Evolutionary conservation across 2,329 filamentous ascomycete species (phyloP).

Genomic region (Trichoderma afroharzianum): DNA sequence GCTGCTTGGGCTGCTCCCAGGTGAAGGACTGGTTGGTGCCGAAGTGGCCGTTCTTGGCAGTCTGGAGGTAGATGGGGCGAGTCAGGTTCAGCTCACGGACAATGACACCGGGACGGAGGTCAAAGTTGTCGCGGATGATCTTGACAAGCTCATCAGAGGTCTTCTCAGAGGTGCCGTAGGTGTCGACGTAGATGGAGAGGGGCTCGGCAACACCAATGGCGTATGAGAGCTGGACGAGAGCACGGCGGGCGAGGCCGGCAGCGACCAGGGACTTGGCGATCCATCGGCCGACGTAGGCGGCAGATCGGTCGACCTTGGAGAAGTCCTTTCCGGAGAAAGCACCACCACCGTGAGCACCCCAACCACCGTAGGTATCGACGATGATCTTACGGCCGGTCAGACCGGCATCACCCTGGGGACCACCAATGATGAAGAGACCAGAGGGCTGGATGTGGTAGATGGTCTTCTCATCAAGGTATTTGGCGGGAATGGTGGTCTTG

Average conservation of each 20-base stretch:
- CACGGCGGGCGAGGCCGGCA: constrained; percentile 84
- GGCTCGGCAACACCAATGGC: constrained; percentile 98
- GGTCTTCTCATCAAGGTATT: constrained; percentile 90
- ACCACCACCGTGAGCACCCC: constrained; percentile 99
- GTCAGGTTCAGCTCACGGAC: constrained; percentile 94
- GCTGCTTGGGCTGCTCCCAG: constrained; percentile 97
- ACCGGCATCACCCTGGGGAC: constrained; percentile 97
- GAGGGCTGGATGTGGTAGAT: constrained; percentile 99
- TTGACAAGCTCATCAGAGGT: constrained; percentile 87
- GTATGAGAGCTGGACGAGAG: constrained; percentile 96
- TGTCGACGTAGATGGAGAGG: constrained; percentile 95
- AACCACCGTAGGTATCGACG: constrained; percentile 99
- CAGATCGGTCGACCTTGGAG: constrained; percentile 99
- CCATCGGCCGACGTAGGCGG: constrained; percentile 96
- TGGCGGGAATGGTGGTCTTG: constrained; percentile 85
- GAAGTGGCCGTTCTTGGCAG: constrained; percentile 99
- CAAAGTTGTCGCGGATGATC: constrained; percentile 95
- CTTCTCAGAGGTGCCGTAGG: constrained; percentile 91
- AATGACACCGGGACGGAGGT: constrained; percentile 96
- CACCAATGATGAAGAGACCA: constrained; percentile 97
- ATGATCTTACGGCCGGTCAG: constrained; percentile 99
- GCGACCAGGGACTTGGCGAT: constrained; percentile 96
- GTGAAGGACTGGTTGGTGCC: constrained; percentile 91
- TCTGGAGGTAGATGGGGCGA: constrained; percentile 97
- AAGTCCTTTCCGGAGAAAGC: constrained; percentile 99